phyloP scores from a whole-genome alignment of 768 basidiomycete genomes.

The Amanita exitialis region DNA sequence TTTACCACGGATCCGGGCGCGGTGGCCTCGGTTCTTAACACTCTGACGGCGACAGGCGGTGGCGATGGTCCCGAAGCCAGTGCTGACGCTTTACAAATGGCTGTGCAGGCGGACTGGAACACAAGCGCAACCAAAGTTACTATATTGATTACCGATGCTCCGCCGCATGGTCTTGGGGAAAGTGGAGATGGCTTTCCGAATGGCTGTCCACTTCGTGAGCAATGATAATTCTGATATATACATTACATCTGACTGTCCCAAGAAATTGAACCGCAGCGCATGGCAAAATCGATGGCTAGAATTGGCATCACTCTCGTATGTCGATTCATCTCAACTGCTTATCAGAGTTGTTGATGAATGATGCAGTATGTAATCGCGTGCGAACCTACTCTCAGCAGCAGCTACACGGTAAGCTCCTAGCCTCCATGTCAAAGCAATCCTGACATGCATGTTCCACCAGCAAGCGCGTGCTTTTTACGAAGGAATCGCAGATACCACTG shows the following conservation, averaged over 20 bases:
- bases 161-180: conserved; percentile 51
- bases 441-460: not conserved
- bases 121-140: conserved; percentile 40
- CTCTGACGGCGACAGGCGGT: conserved; percentile 27
- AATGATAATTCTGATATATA: not conserved
- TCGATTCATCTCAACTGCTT: conserved; percentile 4
- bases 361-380: conserved; percentile 47
- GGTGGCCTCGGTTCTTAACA: conserved; percentile 26
- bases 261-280: conserved; percentile 22
- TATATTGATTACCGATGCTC: conserved; percentile 49
- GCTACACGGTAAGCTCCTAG: not conserved
- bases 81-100: conserved; percentile 41
- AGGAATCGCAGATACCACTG: not conserved
- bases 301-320: conserved; percentile 42
- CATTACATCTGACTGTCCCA: not conserved
- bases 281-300: conserved; percentile 34
- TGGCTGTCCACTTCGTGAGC: not conserved
- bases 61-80: conserved; percentile 51
- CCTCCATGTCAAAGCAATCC: not conserved
- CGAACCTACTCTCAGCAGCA: conserved; percentile 26
- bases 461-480: not conserved
- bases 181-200: conserved; percentile 31
- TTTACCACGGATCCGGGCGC: not conserved
- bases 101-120: conserved; percentile 39
- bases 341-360: not conserved